A percentile compares a stretch with the other conserved stretches of the same genome.
Conservation (phyloP, 495 filamentous ascomycete genomes). For the Xylaria intraflava region DNA sequence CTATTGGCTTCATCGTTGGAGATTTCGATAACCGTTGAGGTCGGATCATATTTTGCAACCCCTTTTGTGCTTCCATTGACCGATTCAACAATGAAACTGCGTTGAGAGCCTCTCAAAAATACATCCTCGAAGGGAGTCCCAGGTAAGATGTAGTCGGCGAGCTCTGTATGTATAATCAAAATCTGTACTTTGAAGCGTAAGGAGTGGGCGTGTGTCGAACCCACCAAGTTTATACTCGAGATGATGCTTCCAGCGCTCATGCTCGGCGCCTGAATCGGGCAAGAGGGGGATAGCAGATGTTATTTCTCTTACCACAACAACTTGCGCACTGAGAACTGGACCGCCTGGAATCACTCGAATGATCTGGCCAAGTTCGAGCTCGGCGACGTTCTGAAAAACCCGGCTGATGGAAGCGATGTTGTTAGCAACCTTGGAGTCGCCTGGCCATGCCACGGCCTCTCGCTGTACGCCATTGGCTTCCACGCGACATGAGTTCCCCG, state of each 20-base stretch:
- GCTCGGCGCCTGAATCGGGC: conserved; percentile 31
- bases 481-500: conserved; percentile 20
- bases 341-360: conserved; percentile 20
- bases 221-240: conserved; percentile 51
- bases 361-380: conserved; percentile 23
- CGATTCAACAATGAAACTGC: conserved; percentile 41
- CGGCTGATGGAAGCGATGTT: conserved; percentile 27
- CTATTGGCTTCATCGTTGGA: conserved; percentile 16
- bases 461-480: conserved; percentile 15
- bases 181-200: not conserved
- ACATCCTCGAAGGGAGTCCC: conserved; percentile 45
- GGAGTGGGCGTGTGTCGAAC: conserved; percentile 11
- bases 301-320: conserved; percentile 23
- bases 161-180: conserved; percentile 20
- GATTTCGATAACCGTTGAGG: conserved; percentile 33
- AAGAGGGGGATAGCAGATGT: conserved; percentile 14
- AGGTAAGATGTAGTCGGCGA: conserved; percentile 42
- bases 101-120: conserved; percentile 35
- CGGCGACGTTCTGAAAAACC: conserved; percentile 19
- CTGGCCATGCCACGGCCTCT: conserved; percentile 25
- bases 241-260: conserved; percentile 57
- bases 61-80: conserved; percentile 36
- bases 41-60: conserved; percentile 34
- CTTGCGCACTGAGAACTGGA: conserved; percentile 18
- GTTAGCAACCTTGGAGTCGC: conserved; percentile 26